Conservation (phyloP, 441 rosid genomes). For the Rhodomyrtus psidioides region DNA sequence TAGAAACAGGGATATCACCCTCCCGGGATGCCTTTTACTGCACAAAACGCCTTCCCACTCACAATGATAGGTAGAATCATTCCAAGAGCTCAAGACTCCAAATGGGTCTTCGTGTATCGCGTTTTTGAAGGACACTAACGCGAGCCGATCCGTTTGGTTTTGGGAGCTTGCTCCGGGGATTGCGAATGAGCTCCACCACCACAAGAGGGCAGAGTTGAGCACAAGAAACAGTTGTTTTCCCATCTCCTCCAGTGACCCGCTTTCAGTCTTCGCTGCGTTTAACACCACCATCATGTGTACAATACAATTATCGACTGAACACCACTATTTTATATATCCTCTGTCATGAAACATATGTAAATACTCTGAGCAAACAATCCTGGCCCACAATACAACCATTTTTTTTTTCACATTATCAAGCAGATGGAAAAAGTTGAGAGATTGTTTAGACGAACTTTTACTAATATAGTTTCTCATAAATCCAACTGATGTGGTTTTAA, state of each 20-base stretch:
- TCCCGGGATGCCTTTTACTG: neutral
- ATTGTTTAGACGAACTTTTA: too few relatives aligned
- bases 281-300: neutral
- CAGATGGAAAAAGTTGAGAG: too few relatives aligned
- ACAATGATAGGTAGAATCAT: neutral
- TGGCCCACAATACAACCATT: too few relatives aligned
- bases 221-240: rapidly evolving
- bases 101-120: neutral
- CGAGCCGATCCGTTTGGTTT: neutral
- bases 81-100: neutral
- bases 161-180: rapidly evolving
- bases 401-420: too few relatives aligned
- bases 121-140: rapidly evolving
- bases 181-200: neutral
- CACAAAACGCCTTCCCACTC: neutral
- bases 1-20: neutral
- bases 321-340: neutral
- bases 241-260: neutral
- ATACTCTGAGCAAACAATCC: neutral
- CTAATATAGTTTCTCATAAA: too few relatives aligned
- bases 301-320: too few relatives aligned
- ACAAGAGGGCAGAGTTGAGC: rapidly evolving
- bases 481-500: neutral
- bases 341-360: neutral
- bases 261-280: neutral